phyloP scores from a whole-genome alignment of 768 basidiomycete species.

The Lentinula edodes region DNA sequence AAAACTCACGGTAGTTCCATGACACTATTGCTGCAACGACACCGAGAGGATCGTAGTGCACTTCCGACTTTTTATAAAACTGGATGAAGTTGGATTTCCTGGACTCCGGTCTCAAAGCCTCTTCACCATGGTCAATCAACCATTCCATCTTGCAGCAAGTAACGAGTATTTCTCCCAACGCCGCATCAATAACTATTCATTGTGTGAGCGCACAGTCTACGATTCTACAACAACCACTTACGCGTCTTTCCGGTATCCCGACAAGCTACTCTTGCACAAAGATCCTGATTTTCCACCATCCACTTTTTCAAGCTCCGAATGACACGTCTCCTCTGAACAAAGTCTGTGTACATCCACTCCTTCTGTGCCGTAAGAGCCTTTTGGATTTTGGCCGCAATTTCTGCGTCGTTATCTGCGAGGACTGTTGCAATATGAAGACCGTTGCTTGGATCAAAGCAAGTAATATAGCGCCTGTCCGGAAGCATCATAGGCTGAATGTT shows the following conservation, averaged over 20 bases:
- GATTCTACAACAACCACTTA: conserved; percentile 30
- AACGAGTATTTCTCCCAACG: conserved; percentile 91
- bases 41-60: conserved; percentile 88
- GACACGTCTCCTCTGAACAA: conserved; percentile 75
- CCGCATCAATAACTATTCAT: conserved; percentile 79
- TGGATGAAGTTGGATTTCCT: conserved; percentile 64
- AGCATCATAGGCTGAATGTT: conserved; percentile 48
- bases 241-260: conserved; percentile 95
- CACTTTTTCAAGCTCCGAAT: conserved; percentile 85
- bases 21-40: conserved; percentile 91
- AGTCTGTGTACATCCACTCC: conserved; percentile 70
- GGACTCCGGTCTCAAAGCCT: conserved; percentile 64
- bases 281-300: conserved; percentile 87
- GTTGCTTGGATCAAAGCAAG: conserved; percentile 89
- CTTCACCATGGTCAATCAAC: conserved; percentile 83
- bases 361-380: conserved; percentile 62
- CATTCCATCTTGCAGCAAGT: conserved; percentile 94
- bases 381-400: conserved; percentile 70
- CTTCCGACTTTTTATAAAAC: conserved; percentile 70
- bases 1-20: conserved; percentile 81
- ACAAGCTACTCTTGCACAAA: conserved; percentile 81
- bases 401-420: conserved; percentile 65
- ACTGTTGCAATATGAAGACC: conserved; percentile 75
- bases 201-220: background rate
- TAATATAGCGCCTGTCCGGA: conserved; percentile 64